phyloP scores from a whole-genome alignment of 345 rosid genomes.

The Fremontodendron californicum region DNA sequence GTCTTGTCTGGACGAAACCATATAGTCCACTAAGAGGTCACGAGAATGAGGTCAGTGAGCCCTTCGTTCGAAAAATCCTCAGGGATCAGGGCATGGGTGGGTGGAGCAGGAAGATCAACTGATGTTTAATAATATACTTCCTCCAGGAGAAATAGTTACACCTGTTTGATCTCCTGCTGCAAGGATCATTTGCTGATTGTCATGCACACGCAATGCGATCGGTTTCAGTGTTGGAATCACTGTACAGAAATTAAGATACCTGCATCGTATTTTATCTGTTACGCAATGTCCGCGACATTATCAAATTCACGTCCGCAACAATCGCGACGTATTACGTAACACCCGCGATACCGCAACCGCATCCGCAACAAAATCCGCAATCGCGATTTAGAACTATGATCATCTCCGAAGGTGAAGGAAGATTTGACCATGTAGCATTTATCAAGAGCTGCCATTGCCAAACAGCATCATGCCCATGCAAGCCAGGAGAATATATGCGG shows the following conservation, averaged over 20 bases:
- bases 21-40: conserved; percentile 86
- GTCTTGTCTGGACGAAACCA: conserved; percentile 93
- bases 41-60: conserved; percentile 76
- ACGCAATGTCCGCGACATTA: too few relatives aligned
- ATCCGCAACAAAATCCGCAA: too few relatives aligned
- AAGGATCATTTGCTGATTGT: conserved; percentile 81
- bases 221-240: conserved; percentile 86
- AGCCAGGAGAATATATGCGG: conserved; percentile 75
- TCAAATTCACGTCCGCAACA: too few relatives aligned
- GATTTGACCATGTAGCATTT: conserved; percentile 93
- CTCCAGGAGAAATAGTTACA: conserved; percentile 80
- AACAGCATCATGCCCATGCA: conserved; percentile 69
- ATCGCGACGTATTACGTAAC: too few relatives aligned
- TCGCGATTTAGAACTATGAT: too few relatives aligned
- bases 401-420: conserved; percentile 88
- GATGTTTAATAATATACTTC: conserved; percentile 68
- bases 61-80: conserved; percentile 95
- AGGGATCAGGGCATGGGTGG: conserved; percentile 70
- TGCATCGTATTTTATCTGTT: too few relatives aligned
- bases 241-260: too few relatives aligned
- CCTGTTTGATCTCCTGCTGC: conserved; percentile 95
- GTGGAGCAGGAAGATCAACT: conserved; percentile 81
- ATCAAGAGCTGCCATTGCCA: conserved; percentile 83
- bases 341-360: too few relatives aligned
- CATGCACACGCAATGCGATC: conserved; percentile 63